These are phyloP conservation scores for Ophiocordyceps polyrhachis-furcata DNA, from an alignment of 2,329 filamentous ascomycete genomes.

Conservation along the genomic window DNA sequence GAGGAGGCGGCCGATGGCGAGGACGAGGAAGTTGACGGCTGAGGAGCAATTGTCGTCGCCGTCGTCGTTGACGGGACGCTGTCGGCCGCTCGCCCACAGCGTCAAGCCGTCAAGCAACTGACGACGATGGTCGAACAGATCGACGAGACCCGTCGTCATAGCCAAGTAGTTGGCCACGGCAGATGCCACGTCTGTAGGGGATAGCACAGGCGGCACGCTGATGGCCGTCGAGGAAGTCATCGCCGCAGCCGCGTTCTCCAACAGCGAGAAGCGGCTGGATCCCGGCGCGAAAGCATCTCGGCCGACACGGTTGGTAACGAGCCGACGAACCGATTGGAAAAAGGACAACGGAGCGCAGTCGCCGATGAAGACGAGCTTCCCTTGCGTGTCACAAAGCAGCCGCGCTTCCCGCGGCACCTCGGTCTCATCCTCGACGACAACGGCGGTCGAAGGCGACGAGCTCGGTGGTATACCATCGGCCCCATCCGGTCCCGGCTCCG, in stretches of 20 bases:
- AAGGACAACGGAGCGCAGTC: constrained; percentile 37
- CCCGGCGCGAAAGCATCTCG: constrained; percentile 31
- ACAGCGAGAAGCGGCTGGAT: constrained; percentile 27
- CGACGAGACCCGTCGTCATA: constrained; percentile 25
- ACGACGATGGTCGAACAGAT: constrained; percentile 23
- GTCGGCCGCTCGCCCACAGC: constrained; percentile 17
- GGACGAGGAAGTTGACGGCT: constrained; percentile 27
- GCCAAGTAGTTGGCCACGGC: constrained; percentile 19
- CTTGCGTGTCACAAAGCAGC: constrained; percentile 30
- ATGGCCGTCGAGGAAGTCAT: neutral
- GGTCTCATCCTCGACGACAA: constrained; percentile 27
- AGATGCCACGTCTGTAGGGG: constrained; percentile 8
- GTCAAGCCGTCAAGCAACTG: constrained; percentile 20
- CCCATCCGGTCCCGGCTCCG: no score
- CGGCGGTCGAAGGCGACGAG: neutral
- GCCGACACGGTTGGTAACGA: constrained; percentile 29
- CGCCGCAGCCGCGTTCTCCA: constrained; percentile 22
- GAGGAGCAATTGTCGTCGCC: constrained; percentile 15
- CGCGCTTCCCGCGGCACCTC: constrained; percentile 35
- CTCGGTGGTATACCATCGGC: neutral
- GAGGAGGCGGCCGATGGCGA: constrained; percentile 29
- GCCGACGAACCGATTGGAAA: constrained; percentile 33
- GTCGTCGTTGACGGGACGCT: constrained; percentile 2
- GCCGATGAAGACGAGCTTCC: constrained; percentile 35
- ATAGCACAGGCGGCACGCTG: constrained; percentile 9